Conservation (phyloP, 805 yeast species). For the Maudiozyma bulderi region DNA sequence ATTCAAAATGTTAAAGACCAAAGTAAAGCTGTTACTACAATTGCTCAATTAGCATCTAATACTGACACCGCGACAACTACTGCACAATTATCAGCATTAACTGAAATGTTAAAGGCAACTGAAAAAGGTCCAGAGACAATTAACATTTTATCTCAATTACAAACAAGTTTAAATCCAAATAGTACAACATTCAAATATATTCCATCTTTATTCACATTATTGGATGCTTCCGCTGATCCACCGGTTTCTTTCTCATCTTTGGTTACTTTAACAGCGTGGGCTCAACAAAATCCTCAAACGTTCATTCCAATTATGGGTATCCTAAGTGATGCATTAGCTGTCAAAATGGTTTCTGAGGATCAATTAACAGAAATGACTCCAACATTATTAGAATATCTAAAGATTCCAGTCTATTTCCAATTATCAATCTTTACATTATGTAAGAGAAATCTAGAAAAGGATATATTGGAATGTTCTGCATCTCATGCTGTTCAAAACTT, state of each 20-base stretch:
- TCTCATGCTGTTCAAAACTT: slow-evolving; percentile 28
- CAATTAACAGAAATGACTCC: slow-evolving; percentile 19
- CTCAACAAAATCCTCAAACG: slow-evolving; percentile 16
- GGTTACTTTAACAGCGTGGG: slow-evolving; percentile 19
- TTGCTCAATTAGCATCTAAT: slow-evolving; percentile 14
- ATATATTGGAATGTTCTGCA: slow-evolving; percentile 17
- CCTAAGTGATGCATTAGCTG: slow-evolving; percentile 11
- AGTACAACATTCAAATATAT: slow-evolving; percentile 14
- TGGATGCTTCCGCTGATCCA: slow-evolving; percentile 18
- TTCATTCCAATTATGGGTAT: slow-evolving; percentile 20
- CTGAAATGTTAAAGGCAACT: slow-evolving; percentile 15
- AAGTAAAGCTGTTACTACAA: slow-evolving; percentile 12
- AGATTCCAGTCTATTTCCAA: slow-evolving; percentile 20
- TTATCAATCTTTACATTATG: slow-evolving; percentile 26
- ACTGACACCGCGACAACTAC: slow-evolving; percentile 16
- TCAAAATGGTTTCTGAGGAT: slow-evolving; percentile 14
- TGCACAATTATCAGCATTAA: slow-evolving; percentile 17
- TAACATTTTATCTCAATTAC: slow-evolving; percentile 6
- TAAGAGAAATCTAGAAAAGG: slow-evolving; percentile 16
- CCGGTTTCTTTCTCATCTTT: slow-evolving; percentile 16
- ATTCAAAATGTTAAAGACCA: slow-evolving; percentile 12
- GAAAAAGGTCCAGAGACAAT: slow-evolving; percentile 16
- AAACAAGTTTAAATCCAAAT: slow-evolving; percentile 11
- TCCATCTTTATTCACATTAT: slow-evolving; percentile 16
- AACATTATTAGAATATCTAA: slow-evolving; percentile 16